Evolutionary conservation across 805 yeast genomes (phyloP), one percentile per base, ranked within the genome.

Genomic region (Huiozyma sinensis): DNA sequence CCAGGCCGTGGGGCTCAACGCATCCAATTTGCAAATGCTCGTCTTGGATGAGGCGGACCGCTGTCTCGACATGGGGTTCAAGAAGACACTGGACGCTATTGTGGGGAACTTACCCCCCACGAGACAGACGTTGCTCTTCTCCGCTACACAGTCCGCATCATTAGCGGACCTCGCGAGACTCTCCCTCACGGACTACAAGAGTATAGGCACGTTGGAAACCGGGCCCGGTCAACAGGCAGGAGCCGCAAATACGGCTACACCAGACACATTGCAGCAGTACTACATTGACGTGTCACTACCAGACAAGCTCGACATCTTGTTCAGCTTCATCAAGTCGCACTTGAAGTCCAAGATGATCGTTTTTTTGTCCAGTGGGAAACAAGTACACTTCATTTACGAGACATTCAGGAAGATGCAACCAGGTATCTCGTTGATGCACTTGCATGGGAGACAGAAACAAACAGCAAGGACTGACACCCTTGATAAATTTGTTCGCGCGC

Each of bases 1-100:
- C 60, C 94, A 89, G 59, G 79, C 95, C 6, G 81, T 82, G 1
- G 87, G 87, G 1, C 73, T 88, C 60, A 89, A 82, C 53, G 67
- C 82, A 7, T 69, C 79, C 24, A 85, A 84, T 57, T 65, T 88
- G 48, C 90, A 88, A 62, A 75, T 82, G 58, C 65, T 88, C 38
- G 88, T 88, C 2, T 64, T 88, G 42, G 97, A 88, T 62, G 97
- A 88, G 63, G 96, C 96, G 0, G 97, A 88, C 58, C 70, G 96
- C 52, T 85, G 92, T 55, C 67, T 88, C 54, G 97, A 88, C 64
- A 85, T 89, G 95, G 96, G 96, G 6, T 88, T 88, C 71, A 80
- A 79, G 58, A 77, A 76, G 53, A 83, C 92, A 38, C 65, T 88
- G 48, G 95, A 89, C 59, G 82, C 81, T 30, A 88, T 88, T 43